Evolutionary conservation across 2,329 filamentous ascomycete species (phyloP).

Genomic region (Coniochaeta sp.): DNA sequence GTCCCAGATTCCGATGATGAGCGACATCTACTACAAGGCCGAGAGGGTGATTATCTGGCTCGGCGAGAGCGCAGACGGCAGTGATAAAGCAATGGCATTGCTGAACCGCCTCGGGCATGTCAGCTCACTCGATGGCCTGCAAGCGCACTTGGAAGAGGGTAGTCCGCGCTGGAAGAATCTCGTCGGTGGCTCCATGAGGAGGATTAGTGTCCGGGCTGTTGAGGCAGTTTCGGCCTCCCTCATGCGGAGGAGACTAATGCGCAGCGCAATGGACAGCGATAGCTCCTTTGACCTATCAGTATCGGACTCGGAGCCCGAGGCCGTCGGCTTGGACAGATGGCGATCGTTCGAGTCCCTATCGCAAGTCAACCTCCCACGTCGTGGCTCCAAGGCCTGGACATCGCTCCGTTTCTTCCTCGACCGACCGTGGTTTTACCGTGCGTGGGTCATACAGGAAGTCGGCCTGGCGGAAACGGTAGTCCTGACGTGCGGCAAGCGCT

Average conservation of each 20-base stretch:
- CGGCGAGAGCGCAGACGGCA: background rate
- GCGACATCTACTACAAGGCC: background rate
- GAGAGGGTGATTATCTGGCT: background rate
- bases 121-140: background rate
- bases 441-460: conserved; percentile 13
- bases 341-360: too few relatives aligned
- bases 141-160: background rate
- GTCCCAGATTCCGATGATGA: background rate
- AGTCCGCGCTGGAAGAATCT: too few relatives aligned
- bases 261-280: too few relatives aligned
- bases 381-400: too few relatives aligned
- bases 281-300: background rate
- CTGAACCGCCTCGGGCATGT: background rate
- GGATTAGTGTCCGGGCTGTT: too few relatives aligned
- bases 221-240: too few relatives aligned
- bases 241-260: too few relatives aligned
- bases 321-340: too few relatives aligned
- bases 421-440: conserved; percentile 11
- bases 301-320: too few relatives aligned
- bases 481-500: background rate
- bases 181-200: background rate
- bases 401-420: conserved; percentile 7
- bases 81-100: background rate
- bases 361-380: too few relatives aligned
- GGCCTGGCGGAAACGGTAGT: conserved; percentile 4